phyloP scores from a whole-genome alignment of 371 early-diverging fungal species.

The Mucor circinelloides region DNA sequence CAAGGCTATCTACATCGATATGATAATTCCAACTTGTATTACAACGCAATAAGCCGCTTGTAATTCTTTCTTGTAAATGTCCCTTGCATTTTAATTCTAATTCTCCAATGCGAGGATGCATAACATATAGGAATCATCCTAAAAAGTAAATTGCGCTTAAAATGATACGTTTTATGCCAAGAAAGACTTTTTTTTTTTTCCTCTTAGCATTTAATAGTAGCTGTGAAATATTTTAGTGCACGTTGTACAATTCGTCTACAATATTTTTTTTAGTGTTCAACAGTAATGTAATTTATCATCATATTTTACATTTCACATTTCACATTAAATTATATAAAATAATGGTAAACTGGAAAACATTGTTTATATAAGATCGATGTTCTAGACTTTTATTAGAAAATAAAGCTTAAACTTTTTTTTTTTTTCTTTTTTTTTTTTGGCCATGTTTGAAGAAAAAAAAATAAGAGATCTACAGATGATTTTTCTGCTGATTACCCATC shows the following conservation, averaged over 20 bases:
- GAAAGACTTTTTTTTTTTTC: neutral
- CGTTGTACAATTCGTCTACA: neutral
- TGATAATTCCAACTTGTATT: neutral
- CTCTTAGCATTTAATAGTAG: neutral
- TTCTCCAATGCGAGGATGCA: neutral
- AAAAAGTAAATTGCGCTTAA: neutral
- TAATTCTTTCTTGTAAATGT: neutral
- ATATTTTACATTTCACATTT: neutral
- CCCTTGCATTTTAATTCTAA: conserved; percentile 2
- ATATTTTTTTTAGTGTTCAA: neutral
- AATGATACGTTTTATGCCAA: neutral
- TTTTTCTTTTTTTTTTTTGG: neutral
- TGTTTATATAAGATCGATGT: neutral
- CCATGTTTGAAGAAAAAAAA: neutral
- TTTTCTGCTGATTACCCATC: neutral
- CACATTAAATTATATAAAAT: neutral
- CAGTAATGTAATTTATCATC: neutral
- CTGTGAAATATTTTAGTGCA: neutral
- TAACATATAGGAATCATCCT: neutral
- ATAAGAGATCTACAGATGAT: neutral
- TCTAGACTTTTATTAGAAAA: neutral
- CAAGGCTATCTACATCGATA: neutral
- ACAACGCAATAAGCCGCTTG: neutral
- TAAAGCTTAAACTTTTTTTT: neutral
- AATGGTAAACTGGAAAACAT: neutral